Base-by-base conservation (phyloP, 495 filamentous ascomycete species). In the Penicillium mononematosum region DNA sequence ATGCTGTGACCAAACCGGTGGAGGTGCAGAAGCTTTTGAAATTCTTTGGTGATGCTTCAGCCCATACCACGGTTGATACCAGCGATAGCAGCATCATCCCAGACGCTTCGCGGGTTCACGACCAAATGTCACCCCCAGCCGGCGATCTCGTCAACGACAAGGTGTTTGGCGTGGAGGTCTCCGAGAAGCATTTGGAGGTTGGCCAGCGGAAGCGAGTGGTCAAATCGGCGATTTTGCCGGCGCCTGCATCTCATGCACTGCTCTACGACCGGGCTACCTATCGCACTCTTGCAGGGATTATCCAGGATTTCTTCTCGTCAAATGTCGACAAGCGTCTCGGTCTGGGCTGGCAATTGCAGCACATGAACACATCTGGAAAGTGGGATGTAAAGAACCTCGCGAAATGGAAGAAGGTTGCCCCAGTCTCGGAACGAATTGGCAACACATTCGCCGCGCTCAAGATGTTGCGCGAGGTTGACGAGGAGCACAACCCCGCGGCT, bases 331-430 rank as follows among this genome's bases (percentile, higher is more conserved):
- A 85, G 48, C 88, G 89, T 5, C 81, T 98, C 17, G 86, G 82
- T 7, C 82, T 92, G 5, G 89, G 87, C 16, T 98, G 93, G 93
- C 93, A 98, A 73, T 76, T 97, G 17, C 87, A 91, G 63, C 84
- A 91, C 67, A 82, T 98, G 24, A 88, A 86, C 38, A 89, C 86
- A 3, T 89, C 89, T 53, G 92, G 92, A 12, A 98, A 98, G 75
- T 97, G 93, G 93, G 92, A 96, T 67, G 90, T 98, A 56, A 97
- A 98, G 77, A 98, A 98, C 69, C 83, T 96, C 12, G 85, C 80
- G 54, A 97, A 97, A 63, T 98, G 93, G 93, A 79, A 88, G 61
- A 82, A 83, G 29, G 87, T 95, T 1, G 69, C 73, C 9, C 87
- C 92, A 2, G 89, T 96, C 20, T 94, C 90, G 1, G 78, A 81